Conservation (phyloP, 345 rosid genomes). For the Trapa incisa region DNA sequence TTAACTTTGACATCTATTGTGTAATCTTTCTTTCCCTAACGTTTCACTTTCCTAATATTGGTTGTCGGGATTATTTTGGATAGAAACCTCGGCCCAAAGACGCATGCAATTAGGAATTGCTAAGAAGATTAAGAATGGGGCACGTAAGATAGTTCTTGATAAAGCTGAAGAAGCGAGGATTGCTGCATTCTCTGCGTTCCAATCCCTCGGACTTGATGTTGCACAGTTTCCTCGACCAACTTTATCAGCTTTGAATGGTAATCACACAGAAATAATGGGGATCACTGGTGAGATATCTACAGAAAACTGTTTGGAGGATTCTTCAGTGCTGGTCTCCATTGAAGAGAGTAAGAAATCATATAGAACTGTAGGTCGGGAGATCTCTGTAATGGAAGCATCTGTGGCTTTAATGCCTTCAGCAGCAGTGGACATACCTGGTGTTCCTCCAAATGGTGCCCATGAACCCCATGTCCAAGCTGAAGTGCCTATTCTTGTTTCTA, state of each 20-base stretch:
- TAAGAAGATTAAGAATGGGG: conserved; percentile 87
- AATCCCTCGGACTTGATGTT: conserved; percentile 70
- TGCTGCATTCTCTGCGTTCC: conserved; percentile 85
- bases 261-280: conserved; percentile 18
- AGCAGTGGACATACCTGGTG: conserved; percentile 20
- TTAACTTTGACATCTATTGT: neutral
- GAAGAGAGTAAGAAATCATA: conserved; percentile 22
- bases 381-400: conserved; percentile 18
- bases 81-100: conserved; percentile 61
- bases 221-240: conserved; percentile 50
- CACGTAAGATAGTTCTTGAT: conserved; percentile 89
- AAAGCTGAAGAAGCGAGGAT: conserved; percentile 95
- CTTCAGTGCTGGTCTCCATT: conserved; percentile 16
- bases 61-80: conserved; percentile 11
- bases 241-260: conserved; percentile 22
- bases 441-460: conserved; percentile 15
- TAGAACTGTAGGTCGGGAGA: conserved; percentile 25
- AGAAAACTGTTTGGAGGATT: conserved; percentile 20
- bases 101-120: conserved; percentile 74
- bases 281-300: conserved; percentile 17
- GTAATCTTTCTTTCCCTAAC: neutral
- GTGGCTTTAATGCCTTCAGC: conserved; percentile 25
- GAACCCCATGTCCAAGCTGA: conserved; percentile 15
- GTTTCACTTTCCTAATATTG: conserved; percentile 7
- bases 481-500: conserved; percentile 17